A percentile compares a stretch with the other conserved stretches of the same genome.
phyloP scores from a whole-genome alignment of 306 rosid species.

The Ormosia emarginata region DNA sequence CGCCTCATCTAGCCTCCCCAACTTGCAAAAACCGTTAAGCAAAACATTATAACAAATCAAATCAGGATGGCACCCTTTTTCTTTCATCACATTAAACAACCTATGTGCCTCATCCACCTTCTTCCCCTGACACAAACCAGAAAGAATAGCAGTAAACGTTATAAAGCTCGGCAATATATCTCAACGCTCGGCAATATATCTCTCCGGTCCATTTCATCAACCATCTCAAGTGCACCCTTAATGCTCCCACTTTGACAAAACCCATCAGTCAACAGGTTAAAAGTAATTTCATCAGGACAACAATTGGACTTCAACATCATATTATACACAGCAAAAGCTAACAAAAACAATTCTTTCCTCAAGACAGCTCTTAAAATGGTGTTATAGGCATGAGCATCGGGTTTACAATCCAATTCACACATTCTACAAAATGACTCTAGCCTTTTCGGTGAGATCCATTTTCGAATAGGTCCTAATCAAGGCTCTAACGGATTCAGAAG shows the following conservation, averaged over 20 bases:
- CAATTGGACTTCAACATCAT: constrained; percentile 56
- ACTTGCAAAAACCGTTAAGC: constrained; percentile 67
- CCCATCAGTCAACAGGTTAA: constrained; percentile 49
- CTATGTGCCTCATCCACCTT: constrained; percentile 48
- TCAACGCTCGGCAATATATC: not conserved
- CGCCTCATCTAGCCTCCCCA: constrained; percentile 63
- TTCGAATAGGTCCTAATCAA: constrained; percentile 39
- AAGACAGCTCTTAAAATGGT: constrained; percentile 37
- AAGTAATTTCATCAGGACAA: constrained; percentile 41
- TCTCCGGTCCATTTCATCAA: constrained; percentile 55
- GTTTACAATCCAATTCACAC: constrained; percentile 49
- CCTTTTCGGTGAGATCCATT: constrained; percentile 43
- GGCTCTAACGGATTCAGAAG: constrained; percentile 38
- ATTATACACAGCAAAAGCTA: constrained; percentile 57
- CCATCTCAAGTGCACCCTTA: constrained; percentile 50
- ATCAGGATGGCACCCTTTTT: constrained; percentile 36
- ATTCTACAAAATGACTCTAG: constrained; percentile 49
- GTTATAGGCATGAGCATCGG: constrained; percentile 52
- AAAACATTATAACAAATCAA: constrained; percentile 41
- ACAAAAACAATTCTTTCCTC: constrained; percentile 38
- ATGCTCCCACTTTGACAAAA: constrained; percentile 44
- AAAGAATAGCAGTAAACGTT: constrained; percentile 21
- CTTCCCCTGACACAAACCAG: constrained; percentile 53
- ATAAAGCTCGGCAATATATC: not conserved
- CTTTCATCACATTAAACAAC: constrained; percentile 50